Base-by-base conservation (phyloP, 257 asterid genomes). In the Solanum paucissectum region DNA sequence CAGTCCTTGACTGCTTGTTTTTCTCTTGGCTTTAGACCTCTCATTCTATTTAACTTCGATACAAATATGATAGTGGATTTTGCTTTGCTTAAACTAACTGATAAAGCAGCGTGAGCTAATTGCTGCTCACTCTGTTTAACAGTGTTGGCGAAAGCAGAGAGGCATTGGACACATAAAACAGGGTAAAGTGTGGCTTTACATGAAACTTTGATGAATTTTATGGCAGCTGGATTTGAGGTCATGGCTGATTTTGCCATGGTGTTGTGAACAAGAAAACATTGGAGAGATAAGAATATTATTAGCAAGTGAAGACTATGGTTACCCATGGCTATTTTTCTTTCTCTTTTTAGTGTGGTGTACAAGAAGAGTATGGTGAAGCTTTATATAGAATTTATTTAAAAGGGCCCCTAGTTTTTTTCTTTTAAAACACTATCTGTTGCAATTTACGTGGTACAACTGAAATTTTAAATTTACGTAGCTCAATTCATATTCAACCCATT, bases 161-260 rank as follows among this genome's bases (percentile, higher is more conserved):
- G 98, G 32, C 88, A 91, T 9, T 83, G 89, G 83, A 94, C 8
- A 83, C 98, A 95, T 9, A 94, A 86, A 3, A 92, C 84, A 13
- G 96, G 95, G 89, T 93, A 94, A 36, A 91, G 91, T 3, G 98
- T 93, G 91, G 92, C 87, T 86, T 73, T 88, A 88, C 98, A 95
- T 46, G 95, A 94, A 76, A 90, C 55, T 58, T 85, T 73, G 88
- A 95, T 92, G 94, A 93, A 92, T 25, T 85, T 84, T 9, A 89
- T 72, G 88, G 91, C 34, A 75, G 74, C 46, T 69, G 91, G 23
- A 40, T 60, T 58, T 68, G 93, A 86, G 74, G 25, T 16, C 14
- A 87, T 32, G 72, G 58, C 27, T 12, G 91, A 64, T 21, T 49
- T 21, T 77, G 91, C 88, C 11, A 44, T 25, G 40, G 38, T 10